Evolutionary conservation across 345 rosid genomes (phyloP).

Genomic region (Camelina laxa): DNA sequence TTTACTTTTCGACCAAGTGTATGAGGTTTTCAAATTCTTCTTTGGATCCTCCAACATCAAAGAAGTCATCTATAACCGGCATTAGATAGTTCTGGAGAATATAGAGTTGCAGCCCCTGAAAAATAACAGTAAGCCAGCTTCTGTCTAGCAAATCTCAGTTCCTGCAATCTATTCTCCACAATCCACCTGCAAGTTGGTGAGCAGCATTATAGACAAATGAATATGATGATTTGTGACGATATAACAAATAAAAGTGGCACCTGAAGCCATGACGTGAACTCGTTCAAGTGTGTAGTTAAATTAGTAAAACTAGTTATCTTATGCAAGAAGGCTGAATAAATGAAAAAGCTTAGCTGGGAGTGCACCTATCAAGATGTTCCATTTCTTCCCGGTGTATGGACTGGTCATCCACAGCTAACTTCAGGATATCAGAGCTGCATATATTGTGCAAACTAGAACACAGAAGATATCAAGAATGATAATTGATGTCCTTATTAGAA

Average conservation of each 20-base stretch:
- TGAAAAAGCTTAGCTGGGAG: neutral
- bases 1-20: slow-evolving; percentile 68
- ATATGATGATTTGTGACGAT: slow-evolving; percentile 1
- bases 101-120: slow-evolving; percentile 74
- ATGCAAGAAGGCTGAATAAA: slow-evolving; percentile 12
- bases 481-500: neutral
- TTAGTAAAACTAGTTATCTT: neutral
- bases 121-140: slow-evolving; percentile 81
- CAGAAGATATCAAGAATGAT: slow-evolving; percentile 8
- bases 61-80: slow-evolving; percentile 88
- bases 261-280: slow-evolving; percentile 10
- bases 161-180: slow-evolving; percentile 64
- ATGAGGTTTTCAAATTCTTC: slow-evolving; percentile 75
- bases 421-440: slow-evolving; percentile 56
- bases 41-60: slow-evolving; percentile 80
- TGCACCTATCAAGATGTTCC: slow-evolving; percentile 68
- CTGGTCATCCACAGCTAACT: slow-evolving; percentile 73
- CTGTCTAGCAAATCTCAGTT: slow-evolving; percentile 79
- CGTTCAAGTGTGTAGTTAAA: slow-evolving; percentile 19
- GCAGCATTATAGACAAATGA: neutral
- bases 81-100: slow-evolving; percentile 67
- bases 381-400: slow-evolving; percentile 64
- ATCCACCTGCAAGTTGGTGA: slow-evolving; percentile 65
- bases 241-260: neutral
- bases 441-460: slow-evolving; percentile 52